Percentiles rank a stretch among this genome's conserved stretches.
These are phyloP conservation scores for Trichoderma harzianum DNA, from an alignment of 2,329 filamentous ascomycete genomes.

Conservation along the genomic window DNA sequence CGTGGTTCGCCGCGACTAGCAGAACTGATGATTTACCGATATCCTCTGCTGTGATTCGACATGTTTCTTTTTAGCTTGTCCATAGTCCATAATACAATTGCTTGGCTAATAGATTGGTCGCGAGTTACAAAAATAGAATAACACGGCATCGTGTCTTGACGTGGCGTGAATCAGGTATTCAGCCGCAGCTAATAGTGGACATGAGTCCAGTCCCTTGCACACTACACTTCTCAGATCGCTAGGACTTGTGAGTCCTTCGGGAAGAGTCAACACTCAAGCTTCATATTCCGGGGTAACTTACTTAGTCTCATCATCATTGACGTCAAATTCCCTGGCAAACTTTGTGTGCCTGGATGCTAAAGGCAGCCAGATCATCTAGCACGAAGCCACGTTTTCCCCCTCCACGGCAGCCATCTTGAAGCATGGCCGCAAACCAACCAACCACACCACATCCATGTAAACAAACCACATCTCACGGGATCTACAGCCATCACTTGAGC, in stretches of 20 bases:
- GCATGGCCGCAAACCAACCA: neutral
- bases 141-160: neutral
- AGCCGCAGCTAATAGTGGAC: neutral
- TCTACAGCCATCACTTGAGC: neutral
- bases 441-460: neutral
- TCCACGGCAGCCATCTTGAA: neutral
- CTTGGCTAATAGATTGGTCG: neutral
- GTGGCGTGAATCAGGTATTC: neutral
- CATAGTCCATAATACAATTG: neutral
- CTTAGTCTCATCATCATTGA: neutral
- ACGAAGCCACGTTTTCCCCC: neutral
- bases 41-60: neutral
- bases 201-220: neutral
- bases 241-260: neutral
- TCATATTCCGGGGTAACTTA: neutral
- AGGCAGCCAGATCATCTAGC: neutral
- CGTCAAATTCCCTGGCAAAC: neutral
- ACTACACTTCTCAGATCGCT: too few species aligned
- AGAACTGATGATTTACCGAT: neutral
- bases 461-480: neutral
- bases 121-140: neutral
- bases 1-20: neutral
- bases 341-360: neutral
- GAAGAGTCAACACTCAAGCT: neutral
- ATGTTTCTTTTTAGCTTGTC: neutral